Percentiles rank a stretch among this genome's conserved stretches.
Conservation (phyloP, 768 basidiomycete genomes). For the Mycena chlorophos region DNA sequence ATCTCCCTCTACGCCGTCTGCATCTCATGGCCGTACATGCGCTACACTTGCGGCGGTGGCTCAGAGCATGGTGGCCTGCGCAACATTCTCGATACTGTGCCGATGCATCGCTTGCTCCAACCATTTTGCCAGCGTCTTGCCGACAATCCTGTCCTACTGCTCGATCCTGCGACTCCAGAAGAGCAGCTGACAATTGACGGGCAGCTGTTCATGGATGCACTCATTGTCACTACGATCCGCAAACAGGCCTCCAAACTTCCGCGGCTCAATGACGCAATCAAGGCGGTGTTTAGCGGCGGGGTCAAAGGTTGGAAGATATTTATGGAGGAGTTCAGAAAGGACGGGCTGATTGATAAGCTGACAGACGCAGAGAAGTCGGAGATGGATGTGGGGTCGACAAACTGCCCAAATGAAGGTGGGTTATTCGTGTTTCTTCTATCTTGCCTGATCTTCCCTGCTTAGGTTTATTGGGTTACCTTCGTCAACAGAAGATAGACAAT, state of each 20-base stretch:
- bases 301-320: neutral
- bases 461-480: neutral
- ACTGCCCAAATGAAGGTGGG: too few relatives aligned
- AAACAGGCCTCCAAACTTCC: neutral
- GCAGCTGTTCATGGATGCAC: neutral
- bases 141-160: neutral
- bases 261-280: neutral
- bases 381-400: neutral
- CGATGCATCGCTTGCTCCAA: neutral
- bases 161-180: neutral
- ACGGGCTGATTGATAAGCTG: neutral
- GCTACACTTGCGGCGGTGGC: neutral
- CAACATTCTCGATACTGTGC: neutral
- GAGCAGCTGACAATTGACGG: neutral
- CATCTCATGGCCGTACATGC: slow-evolving; percentile 29
- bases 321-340: neutral
- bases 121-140: neutral
- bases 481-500: neutral
- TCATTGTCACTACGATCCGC: neutral
- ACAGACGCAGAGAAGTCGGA: neutral
- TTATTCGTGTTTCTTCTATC: too few relatives aligned
- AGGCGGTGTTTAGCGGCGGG: neutral
- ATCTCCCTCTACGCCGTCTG: slow-evolving; percentile 22
- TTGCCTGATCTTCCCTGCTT: too few relatives aligned
- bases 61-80: neutral